Evolutionary conservation across 768 basidiomycete species (phyloP).

Genomic region (Panus rudis): DNA sequence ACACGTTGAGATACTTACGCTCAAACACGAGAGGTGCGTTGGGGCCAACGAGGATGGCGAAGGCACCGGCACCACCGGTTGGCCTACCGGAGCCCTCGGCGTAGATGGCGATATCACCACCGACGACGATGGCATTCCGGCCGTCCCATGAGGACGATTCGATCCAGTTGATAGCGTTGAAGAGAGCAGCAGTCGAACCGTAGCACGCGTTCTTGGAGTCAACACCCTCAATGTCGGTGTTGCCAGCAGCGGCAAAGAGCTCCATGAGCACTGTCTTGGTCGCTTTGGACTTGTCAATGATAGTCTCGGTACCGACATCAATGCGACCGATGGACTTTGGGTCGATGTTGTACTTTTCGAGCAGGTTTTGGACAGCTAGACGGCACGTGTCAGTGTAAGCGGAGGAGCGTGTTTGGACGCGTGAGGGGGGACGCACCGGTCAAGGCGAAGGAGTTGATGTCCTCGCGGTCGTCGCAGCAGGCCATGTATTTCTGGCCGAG

Average conservation of each 20-base stretch:
- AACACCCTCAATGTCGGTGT: slow-evolving; percentile 96
- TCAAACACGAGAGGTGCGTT: slow-evolving; percentile 93
- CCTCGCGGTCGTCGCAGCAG: slow-evolving; percentile 96
- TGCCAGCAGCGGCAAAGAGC: slow-evolving; percentile 87
- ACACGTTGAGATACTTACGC: slow-evolving; percentile 51
- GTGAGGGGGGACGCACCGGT: slow-evolving; percentile 54
- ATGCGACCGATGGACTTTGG: slow-evolving; percentile 95
- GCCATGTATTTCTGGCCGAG: slow-evolving; percentile 98
- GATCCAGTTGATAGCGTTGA: slow-evolving; percentile 98
- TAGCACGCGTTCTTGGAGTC: slow-evolving; percentile 99
- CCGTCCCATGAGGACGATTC: slow-evolving; percentile 97
- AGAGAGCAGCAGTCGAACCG: slow-evolving; percentile 95
- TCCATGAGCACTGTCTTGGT: slow-evolving; percentile 99
- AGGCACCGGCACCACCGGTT: slow-evolving; percentile 94
- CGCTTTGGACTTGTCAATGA: slow-evolving; percentile 99
- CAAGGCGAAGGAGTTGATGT: slow-evolving; percentile 96
- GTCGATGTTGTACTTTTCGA: slow-evolving; percentile 93
- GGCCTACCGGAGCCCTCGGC: slow-evolving; percentile 93
- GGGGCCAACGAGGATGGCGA: slow-evolving; percentile 92
- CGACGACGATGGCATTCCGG: slow-evolving; percentile 93
- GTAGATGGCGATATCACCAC: slow-evolving; percentile 96
- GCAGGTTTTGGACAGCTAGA: slow-evolving; percentile 78
- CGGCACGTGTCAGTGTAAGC: neutral
- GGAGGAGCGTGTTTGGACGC: slow-evolving; percentile 1
- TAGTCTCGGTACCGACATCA: slow-evolving; percentile 97